Evolutionary conservation across 257 asterid species (phyloP), one percentile per base, ranked within the genome.

Genomic region (Scutellaria baicalensis): DNA sequence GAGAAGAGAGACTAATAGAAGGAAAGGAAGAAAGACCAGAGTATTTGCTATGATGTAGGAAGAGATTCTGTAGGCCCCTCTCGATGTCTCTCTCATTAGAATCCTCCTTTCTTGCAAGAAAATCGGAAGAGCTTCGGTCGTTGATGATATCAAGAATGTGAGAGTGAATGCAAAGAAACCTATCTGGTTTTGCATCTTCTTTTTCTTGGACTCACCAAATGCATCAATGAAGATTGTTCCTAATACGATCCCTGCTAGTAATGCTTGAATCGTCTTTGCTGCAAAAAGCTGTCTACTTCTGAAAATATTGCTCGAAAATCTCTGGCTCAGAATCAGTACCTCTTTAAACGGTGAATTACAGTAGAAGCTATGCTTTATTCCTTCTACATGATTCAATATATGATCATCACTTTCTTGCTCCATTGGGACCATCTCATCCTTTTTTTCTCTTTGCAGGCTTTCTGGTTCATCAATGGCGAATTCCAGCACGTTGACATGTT

Each of bases 91-190:
- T 36, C 88, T 75, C 83, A 67, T 78, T 27, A 88, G 61, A 13
- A 92, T 81, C 73, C 78, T 78, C 72, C 88, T 84, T 66, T 90
- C 98, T 72, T 85, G 89, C 55, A 92, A 58, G 86, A 92, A 88
- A 66, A 92, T 80, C 0, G 93, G 96, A 5, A 92, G 83, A n/a
- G 96, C 96, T 81, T 92, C 97, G 5, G 90, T 88, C n/a, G 95
- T 86, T 6, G 96, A 81, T 44, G 97, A 86, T 64, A 92, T 52
- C 78, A 92, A 67, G 75, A 89, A 86, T 4, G 94, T 81, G 10
- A 92, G 85, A 27, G 81, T 80, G 77, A 92, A 86, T 31, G 95
- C 97, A 1, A 92, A 86, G 84, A 92, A 88, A 2, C 96, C 98
- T 18, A 89, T 1, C 70, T 85, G 88, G 59, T 77, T 80, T 44